Evolutionary conservation across 768 basidiomycete genomes (phyloP).

Genomic region (Trametes elegans): DNA sequence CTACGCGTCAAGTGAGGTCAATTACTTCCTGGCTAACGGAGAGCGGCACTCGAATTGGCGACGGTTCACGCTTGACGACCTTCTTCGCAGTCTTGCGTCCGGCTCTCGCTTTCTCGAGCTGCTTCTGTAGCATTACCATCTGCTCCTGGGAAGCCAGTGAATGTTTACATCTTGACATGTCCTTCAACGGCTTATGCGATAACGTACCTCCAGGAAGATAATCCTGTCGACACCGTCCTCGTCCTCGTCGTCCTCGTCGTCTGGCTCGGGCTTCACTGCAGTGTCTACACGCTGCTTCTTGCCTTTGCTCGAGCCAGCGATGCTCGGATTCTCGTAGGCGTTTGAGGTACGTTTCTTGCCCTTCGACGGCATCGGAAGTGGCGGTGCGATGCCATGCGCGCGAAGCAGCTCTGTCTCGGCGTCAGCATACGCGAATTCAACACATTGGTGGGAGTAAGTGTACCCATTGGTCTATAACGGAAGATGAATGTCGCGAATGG

Average conservation of each 20-base stretch:
- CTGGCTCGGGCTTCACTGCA: background rate
- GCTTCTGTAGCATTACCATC: background rate
- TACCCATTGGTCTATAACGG: constrained; percentile 13
- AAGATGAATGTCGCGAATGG: constrained; percentile 17
- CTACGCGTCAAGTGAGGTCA: constrained; percentile 1
- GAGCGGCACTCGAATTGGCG: background rate
- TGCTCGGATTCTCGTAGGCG: background rate
- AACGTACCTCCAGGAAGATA: background rate
- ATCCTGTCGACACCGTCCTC: background rate
- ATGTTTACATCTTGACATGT: background rate
- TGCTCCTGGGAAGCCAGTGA: background rate
- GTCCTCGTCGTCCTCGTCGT: background rate
- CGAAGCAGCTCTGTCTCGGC: background rate
- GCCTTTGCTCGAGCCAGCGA: background rate
- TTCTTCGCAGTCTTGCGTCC: background rate
- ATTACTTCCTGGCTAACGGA: background rate
- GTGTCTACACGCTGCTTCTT: background rate
- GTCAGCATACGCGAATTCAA: background rate
- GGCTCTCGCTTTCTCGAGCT: background rate
- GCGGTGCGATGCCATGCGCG: background rate
- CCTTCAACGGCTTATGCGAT: background rate
- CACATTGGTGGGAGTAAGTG: background rate
- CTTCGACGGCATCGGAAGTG: background rate
- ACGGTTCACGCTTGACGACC: background rate
- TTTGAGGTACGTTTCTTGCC: background rate